Conservation (phyloP, 2,329 filamentous ascomycete genomes). For the Exophiala lecanii-corni region DNA sequence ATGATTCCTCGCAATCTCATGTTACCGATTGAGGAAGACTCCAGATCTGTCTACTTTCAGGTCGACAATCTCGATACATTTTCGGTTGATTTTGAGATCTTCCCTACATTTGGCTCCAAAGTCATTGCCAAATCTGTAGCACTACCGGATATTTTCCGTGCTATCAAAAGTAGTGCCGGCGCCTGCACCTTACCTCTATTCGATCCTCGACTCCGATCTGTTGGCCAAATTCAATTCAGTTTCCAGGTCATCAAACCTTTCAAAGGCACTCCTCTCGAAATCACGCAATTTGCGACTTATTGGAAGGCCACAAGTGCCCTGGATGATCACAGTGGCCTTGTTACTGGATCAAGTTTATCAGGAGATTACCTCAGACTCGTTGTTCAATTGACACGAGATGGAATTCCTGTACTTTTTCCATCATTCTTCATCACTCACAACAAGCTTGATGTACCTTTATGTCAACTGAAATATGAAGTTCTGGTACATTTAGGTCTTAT, state of each 20-base stretch:
- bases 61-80: conserved; percentile 91
- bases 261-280: conserved; percentile 84
- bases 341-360: conserved; percentile 90
- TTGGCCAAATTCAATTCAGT: conserved; percentile 89
- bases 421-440: conserved; percentile 73
- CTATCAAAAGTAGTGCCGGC: conserved; percentile 68
- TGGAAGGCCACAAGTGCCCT: conserved; percentile 98
- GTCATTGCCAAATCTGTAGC: conserved; percentile 95
- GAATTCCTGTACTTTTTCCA: conserved; percentile 81
- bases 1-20: conserved; percentile 95
- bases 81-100: conserved; percentile 94
- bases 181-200: conserved; percentile 84
- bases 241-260: conserved; percentile 97
- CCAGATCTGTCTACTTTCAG: conserved; percentile 88
- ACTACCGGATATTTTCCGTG: conserved; percentile 78
- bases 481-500: conserved; percentile 24
- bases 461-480: conserved; percentile 63
- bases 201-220: conserved; percentile 82
- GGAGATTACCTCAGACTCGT: conserved; percentile 93
- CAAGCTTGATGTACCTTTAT: conserved; percentile 75
- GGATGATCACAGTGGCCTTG: conserved; percentile 78
- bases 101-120: conserved; percentile 94
- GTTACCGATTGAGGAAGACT: conserved; percentile 93
- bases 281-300: conserved; percentile 97
- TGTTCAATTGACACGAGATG: conserved; percentile 86